Evolutionary conservation across 2,329 filamentous ascomycete species (phyloP).

Genomic region (Akanthomyces muscarius): DNA sequence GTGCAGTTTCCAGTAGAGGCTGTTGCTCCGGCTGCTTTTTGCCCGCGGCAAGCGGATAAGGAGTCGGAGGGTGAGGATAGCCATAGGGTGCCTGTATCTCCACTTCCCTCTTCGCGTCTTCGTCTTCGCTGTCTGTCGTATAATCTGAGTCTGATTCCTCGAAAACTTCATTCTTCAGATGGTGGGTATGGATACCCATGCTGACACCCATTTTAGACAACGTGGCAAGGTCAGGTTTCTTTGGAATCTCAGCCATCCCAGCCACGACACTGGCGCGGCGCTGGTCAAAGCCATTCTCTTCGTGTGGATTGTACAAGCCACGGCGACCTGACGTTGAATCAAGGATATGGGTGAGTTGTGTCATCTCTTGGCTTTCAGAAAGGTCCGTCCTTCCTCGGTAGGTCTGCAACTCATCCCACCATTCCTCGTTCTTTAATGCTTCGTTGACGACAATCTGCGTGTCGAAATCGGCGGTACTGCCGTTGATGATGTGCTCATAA

Average conservation of each 20-base stretch:
- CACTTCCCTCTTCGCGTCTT: constrained; percentile 29
- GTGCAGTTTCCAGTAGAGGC: background rate
- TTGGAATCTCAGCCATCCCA: constrained; percentile 57
- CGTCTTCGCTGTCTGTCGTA: constrained; percentile 31
- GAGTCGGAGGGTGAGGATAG: constrained; percentile 10
- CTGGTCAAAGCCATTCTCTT: constrained; percentile 25
- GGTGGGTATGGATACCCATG: constrained; percentile 72
- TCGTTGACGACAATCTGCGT: constrained; percentile 59
- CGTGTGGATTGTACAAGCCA: constrained; percentile 42
- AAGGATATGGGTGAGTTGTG: constrained; percentile 41
- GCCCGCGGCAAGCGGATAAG: background rate
- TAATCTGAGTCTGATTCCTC: constrained; percentile 34
- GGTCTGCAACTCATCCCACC: constrained; percentile 74
- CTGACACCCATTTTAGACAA: constrained; percentile 58
- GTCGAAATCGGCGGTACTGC: constrained; percentile 51
- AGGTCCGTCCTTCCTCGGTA: constrained; percentile 42
- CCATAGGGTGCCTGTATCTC: constrained; percentile 23
- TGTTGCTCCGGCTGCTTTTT: background rate
- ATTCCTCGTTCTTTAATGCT: constrained; percentile 66
- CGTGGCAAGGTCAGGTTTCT: constrained; percentile 51
- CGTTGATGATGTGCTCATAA: constrained; percentile 77
- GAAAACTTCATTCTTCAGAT: constrained; percentile 60
- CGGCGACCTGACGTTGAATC: constrained; percentile 40
- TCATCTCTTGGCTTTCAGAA: constrained; percentile 40
- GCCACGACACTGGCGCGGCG: constrained; percentile 43